phyloP scores from a whole-genome alignment of 331 rosid genomes.

The Acacia pycnantha region DNA sequence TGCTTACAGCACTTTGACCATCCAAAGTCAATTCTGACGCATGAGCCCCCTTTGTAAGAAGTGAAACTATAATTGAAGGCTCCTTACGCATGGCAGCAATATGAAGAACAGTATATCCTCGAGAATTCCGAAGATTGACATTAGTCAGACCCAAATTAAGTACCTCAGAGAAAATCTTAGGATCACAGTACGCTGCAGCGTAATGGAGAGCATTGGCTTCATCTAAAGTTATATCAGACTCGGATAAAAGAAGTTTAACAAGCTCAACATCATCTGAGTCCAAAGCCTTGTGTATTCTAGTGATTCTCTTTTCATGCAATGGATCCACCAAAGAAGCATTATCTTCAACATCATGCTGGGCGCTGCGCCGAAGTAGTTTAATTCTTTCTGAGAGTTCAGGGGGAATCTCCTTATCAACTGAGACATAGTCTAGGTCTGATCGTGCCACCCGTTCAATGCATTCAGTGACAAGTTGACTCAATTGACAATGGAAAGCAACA shows the following conservation, averaged over 20 bases:
- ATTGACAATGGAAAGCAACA: conserved; percentile 71
- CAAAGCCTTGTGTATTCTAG: conserved; percentile 72
- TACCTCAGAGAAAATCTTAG: conserved; percentile 76
- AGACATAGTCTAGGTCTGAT: conserved; percentile 63
- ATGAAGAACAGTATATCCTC: conserved; percentile 78
- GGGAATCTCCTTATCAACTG: conserved; percentile 79
- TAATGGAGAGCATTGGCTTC: conserved; percentile 84
- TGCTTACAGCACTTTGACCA: conserved; percentile 84
- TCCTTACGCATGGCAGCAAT: conserved; percentile 84
- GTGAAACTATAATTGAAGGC: conserved; percentile 71
- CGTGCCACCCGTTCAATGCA: conserved; percentile 67
- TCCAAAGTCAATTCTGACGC: conserved; percentile 67
- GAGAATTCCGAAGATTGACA: conserved; percentile 56
- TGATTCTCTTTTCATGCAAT: conserved; percentile 51
- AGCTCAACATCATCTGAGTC: conserved; percentile 93
- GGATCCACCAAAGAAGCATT: conserved; percentile 35
- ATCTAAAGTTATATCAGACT: conserved; percentile 69
- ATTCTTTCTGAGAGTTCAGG: conserved; percentile 49
- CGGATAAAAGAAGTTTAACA: conserved; percentile 63
- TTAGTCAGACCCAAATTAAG: conserved; percentile 60
- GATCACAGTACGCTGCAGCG: conserved; percentile 84
- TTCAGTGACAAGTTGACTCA: conserved; percentile 59
- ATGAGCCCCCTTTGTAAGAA: conserved; percentile 69
- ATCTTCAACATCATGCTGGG: conserved; percentile 40
- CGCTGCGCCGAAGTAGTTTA: conserved; percentile 41